Base-by-base conservation (phyloP, 345 rosid species). In the Pistacia vera region DNA sequence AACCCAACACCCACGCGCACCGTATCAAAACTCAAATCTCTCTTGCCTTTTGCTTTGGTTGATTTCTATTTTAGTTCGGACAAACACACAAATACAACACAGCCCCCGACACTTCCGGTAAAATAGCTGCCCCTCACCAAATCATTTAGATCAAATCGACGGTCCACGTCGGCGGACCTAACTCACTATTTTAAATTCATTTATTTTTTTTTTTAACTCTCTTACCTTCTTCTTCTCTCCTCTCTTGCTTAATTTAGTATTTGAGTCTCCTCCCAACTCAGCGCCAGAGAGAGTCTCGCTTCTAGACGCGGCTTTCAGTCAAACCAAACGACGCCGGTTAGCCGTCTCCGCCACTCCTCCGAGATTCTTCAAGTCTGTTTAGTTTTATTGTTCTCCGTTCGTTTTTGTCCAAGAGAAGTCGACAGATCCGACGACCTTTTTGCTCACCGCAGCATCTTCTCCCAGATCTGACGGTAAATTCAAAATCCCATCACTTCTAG, bases 381-480 rank as follows among this genome's bases (percentile, higher is more conserved):
- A 14, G 8, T n/a, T 68, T 41, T 30, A 30, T 30, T 30, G 33
- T 30, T 30, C 33, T 30, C 33, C 33, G 33, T 30, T 49, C 13
- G 25, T 17, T 25, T 35, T 28, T 57, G 20, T 28, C 2, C 10
- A 28, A 22, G 2, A 48, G 22, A 64, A 55, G 51, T 22, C 63
- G 16, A 56, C 57, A 55, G 76, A 73, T 76, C 81, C 74, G 81
- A 41, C 81, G 63, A 54, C 69, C 70, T 78, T 68, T 78, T 46
- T 4, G 10, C 48, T 38, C 7, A 20, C 66, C 62, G 70, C 66
- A 33, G 71, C 46, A 2, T 38, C 63, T 36, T 68, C 71, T n/a
- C 30, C 61, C 80, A 54, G 88, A 85, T 85, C 86, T 52, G 77
- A n/a, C 77, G 81, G 82, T 80, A 73, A 69, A 33, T 46, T 58